These are phyloP conservation scores for Aspergillus pseudotamarii DNA, from an alignment of 2,329 filamentous ascomycete species.

Conservation along the genomic window DNA sequence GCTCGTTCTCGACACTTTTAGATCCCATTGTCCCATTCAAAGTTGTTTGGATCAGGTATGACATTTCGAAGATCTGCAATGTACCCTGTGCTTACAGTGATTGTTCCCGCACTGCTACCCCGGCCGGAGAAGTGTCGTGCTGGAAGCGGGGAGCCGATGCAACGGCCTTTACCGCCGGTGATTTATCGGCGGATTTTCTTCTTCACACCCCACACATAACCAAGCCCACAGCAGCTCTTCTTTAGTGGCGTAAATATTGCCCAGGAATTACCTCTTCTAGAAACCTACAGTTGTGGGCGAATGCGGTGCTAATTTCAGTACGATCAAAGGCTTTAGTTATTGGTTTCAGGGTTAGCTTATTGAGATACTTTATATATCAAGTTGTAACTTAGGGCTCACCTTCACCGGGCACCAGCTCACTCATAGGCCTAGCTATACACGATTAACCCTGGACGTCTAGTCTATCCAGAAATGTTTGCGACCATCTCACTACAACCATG, in stretches of 20 bases:
- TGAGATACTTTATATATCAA: background rate
- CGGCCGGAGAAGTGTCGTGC: background rate
- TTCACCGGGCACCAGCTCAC: too few relatives aligned
- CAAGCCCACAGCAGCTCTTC: background rate
- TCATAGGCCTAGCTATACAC: background rate
- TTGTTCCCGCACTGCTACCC: background rate
- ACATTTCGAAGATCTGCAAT: background rate
- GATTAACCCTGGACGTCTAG: background rate
- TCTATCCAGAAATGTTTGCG: background rate
- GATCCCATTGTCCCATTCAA: background rate
- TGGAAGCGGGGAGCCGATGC: background rate
- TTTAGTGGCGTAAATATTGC: background rate
- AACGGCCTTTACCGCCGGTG: background rate
- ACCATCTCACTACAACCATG: background rate
- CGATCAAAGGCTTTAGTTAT: background rate
- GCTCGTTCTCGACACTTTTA: background rate
- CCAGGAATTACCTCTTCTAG: background rate
- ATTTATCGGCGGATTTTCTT: constrained; percentile 3
- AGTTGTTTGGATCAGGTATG: background rate
- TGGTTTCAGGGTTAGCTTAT: background rate
- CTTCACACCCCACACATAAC: background rate
- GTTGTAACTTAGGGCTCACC: background rate
- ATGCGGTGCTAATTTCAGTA: background rate
- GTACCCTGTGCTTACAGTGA: background rate
- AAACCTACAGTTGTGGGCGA: background rate